phyloP scores from a whole-genome alignment of 768 basidiomycete genomes.

The Mycena filopes region DNA sequence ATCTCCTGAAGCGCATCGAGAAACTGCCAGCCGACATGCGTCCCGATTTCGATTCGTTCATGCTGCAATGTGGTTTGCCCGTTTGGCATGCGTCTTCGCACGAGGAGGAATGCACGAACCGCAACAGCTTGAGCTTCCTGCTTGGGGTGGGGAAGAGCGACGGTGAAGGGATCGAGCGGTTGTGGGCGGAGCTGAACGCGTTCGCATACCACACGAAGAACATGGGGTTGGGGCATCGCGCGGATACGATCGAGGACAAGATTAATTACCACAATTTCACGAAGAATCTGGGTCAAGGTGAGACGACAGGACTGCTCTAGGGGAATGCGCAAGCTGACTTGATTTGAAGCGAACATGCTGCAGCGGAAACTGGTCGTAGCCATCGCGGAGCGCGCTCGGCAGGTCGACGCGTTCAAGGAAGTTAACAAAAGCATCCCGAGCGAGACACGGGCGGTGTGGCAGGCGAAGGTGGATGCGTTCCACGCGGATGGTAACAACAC shows the following conservation, averaged over 20 bases:
- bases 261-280: too few species aligned
- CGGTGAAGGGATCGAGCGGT: conserved; percentile 33
- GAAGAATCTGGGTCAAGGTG: too few species aligned
- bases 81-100: conserved; percentile 31
- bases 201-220: conserved; percentile 39
- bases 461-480: neutral
- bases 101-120: conserved; percentile 18
- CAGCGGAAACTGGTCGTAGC: neutral
- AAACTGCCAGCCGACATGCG: neutral
- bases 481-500: neutral
- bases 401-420: neutral
- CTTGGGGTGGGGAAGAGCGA: conserved; percentile 22
- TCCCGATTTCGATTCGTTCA: neutral
- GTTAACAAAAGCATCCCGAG: neutral
- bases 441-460: neutral
- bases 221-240: conserved; percentile 37
- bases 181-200: conserved; percentile 41
- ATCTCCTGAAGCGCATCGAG: conserved; percentile 26
- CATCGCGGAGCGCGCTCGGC: neutral
- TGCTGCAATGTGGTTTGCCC: conserved; percentile 9
- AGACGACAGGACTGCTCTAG: too few species aligned
- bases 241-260: too few species aligned
- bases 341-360: neutral
- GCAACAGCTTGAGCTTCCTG: conserved; percentile 24
- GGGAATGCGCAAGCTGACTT: too few species aligned